Conservation (phyloP, 164 flowering plant genomes). For the Echeveria elegans region DNA sequence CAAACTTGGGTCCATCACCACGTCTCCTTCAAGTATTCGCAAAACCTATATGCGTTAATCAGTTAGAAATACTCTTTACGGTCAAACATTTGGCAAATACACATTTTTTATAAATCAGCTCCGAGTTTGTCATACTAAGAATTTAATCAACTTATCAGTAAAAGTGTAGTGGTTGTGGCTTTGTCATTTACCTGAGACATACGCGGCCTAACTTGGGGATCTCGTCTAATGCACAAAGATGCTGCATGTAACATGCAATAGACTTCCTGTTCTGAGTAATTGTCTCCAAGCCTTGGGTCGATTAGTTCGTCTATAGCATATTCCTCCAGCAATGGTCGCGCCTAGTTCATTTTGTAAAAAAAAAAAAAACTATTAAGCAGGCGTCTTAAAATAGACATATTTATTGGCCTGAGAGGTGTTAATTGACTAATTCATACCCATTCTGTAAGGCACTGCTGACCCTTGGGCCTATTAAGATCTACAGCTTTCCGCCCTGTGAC, state of each 20-base stretch:
- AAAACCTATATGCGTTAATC: conserved; percentile 37
- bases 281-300: conserved; percentile 40
- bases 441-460: conserved; percentile 89
- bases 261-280: conserved; percentile 41
- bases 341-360: conserved; percentile 22
- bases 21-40: conserved; percentile 70
- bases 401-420: background rate
- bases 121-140: background rate
- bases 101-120: background rate
- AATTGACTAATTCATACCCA: conserved; percentile 47
- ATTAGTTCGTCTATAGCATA: conserved; percentile 39
- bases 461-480: conserved; percentile 82
- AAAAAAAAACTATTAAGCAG: background rate
- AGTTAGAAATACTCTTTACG: background rate
- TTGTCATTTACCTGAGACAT: conserved; percentile 48
- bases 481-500: conserved; percentile 91
- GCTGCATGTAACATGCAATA: conserved; percentile 70
- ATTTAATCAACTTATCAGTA: too few species aligned
- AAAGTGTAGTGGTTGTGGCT: background rate
- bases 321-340: conserved; percentile 51
- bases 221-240: conserved; percentile 54
- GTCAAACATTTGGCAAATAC: background rate
- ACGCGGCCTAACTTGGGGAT: conserved; percentile 54
- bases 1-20: conserved; percentile 49
- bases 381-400: background rate